These are phyloP conservation scores for Aspergillus costaricaensis DNA, from an alignment of 2,329 filamentous ascomycete genomes.

Conservation along the genomic window DNA sequence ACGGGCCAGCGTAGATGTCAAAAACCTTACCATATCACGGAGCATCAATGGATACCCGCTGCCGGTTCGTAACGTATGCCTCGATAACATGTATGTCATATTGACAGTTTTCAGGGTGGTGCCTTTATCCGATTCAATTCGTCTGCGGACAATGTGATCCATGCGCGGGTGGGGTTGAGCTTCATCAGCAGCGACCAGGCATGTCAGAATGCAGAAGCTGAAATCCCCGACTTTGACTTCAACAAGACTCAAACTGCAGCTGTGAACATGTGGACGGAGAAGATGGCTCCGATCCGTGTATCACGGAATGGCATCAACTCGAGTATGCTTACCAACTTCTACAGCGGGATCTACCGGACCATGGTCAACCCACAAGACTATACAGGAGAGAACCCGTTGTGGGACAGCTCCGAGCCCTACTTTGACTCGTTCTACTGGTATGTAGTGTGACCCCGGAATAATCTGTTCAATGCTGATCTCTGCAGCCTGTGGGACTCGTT, in stretches of 20 bases:
- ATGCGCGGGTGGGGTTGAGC: slow-evolving; percentile 67
- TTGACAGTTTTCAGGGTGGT: slow-evolving; percentile 50
- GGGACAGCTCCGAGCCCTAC: slow-evolving; percentile 66
- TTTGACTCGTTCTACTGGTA: slow-evolving; percentile 74
- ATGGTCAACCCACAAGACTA: slow-evolving; percentile 74
- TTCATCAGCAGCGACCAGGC: slow-evolving; percentile 68
- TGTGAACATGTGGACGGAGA: slow-evolving; percentile 60
- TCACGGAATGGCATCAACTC: slow-evolving; percentile 34
- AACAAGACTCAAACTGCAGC: slow-evolving; percentile 54
- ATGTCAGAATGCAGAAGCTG: slow-evolving; percentile 66
- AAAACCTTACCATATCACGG: slow-evolving; percentile 56
- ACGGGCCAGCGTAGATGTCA: slow-evolving; percentile 56
- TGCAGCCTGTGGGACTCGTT: slow-evolving; percentile 67
- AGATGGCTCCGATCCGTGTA: slow-evolving; percentile 46
- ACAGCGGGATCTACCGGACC: slow-evolving; percentile 68
- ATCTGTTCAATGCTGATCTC: slow-evolving; percentile 14
- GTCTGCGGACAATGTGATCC: slow-evolving; percentile 53
- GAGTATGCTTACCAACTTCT: slow-evolving; percentile 57
- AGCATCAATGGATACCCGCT: slow-evolving; percentile 61
- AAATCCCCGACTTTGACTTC: slow-evolving; percentile 68
- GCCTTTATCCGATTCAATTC: slow-evolving; percentile 65
- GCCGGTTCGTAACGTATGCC: slow-evolving; percentile 25
- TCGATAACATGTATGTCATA: not conserved
- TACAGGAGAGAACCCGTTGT: slow-evolving; percentile 70
- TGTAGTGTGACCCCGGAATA: not conserved